phyloP scores from a whole-genome alignment of 768 basidiomycete genomes.

The Pleurotus tuber-regium region DNA sequence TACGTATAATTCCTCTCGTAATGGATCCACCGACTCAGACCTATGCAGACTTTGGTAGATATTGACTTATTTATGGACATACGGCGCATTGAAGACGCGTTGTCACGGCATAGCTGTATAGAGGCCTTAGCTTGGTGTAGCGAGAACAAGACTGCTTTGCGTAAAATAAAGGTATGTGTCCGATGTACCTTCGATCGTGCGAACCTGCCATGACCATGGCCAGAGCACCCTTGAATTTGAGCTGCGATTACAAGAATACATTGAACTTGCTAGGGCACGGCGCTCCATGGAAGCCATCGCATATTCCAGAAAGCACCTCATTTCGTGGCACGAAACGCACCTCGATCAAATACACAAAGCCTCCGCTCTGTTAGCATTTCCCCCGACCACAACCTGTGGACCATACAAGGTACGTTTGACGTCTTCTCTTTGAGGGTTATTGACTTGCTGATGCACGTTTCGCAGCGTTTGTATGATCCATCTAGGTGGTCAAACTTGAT shows the following conservation, averaged over 20 bases:
- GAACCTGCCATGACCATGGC: conserved; percentile 8
- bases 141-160: conserved; percentile 90
- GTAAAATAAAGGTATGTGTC: conserved; percentile 76
- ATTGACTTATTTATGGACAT: conserved; percentile 91
- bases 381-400: conserved; percentile 64
- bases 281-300: conserved; percentile 75
- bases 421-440: conserved; percentile 1
- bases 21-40: background rate
- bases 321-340: conserved; percentile 82
- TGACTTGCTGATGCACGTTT: conserved; percentile 5
- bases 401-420: conserved; percentile 68
- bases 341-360: conserved; percentile 73
- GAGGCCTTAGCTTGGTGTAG: conserved; percentile 95
- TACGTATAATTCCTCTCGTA: conserved; percentile 29
- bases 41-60: conserved; percentile 75
- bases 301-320: conserved; percentile 79
- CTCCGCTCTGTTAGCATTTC: conserved; percentile 73
- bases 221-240: conserved; percentile 97
- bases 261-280: conserved; percentile 77
- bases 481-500: conserved; percentile 76
- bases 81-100: conserved; percentile 78
- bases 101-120: conserved; percentile 71
- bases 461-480: conserved; percentile 78
- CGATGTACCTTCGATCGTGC: background rate
- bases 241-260: conserved; percentile 92